Evolutionary conservation across 352 stramenopile genomes (phyloP).

Genomic region (Phytophthora idaei): DNA sequence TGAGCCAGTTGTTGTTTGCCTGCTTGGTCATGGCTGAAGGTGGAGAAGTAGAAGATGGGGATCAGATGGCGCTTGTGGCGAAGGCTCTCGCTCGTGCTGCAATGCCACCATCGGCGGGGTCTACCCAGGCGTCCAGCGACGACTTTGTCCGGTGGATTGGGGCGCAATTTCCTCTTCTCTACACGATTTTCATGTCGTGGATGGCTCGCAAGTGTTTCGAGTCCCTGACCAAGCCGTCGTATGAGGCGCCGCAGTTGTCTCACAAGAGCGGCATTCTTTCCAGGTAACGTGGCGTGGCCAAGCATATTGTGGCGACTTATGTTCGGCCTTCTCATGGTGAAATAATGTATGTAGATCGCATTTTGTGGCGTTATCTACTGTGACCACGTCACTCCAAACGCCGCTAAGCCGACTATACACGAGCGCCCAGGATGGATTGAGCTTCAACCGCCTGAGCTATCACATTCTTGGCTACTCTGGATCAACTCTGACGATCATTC

Average conservation of each 20-base stretch:
- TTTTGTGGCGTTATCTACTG: slow-evolving; percentile 62
- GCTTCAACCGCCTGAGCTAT: slow-evolving; percentile 84
- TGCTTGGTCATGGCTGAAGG: slow-evolving; percentile 58
- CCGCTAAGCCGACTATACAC: slow-evolving; percentile 76
- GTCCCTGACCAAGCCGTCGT: slow-evolving; percentile 54
- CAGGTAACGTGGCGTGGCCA: slow-evolving; percentile 36
- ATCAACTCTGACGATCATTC: slow-evolving; percentile 72
- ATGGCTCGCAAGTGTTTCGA: slow-evolving; percentile 62
- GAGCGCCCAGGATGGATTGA: slow-evolving; percentile 78
- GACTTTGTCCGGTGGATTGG: slow-evolving; percentile 70
- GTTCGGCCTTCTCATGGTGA: neutral
- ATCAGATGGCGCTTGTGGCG: slow-evolving; percentile 37
- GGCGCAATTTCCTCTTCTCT: slow-evolving; percentile 71
- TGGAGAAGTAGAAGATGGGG: slow-evolving; percentile 43
- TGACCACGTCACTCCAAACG: slow-evolving; percentile 65
- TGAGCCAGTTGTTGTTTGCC: slow-evolving; percentile 54
- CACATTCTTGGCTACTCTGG: slow-evolving; percentile 84
- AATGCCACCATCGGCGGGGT: slow-evolving; percentile 28
- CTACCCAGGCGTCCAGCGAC: slow-evolving; percentile 42
- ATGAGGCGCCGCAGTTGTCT: slow-evolving; percentile 52
- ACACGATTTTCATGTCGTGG: slow-evolving; percentile 81
- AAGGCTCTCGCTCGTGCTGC: slow-evolving; percentile 52
- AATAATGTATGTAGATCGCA: slow-evolving; percentile 48
- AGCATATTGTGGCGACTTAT: neutral
- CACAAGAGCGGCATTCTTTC: slow-evolving; percentile 77